Conservation (phyloP, 2,329 filamentous ascomycete genomes). For the Rhinocladiella mackenziei region DNA sequence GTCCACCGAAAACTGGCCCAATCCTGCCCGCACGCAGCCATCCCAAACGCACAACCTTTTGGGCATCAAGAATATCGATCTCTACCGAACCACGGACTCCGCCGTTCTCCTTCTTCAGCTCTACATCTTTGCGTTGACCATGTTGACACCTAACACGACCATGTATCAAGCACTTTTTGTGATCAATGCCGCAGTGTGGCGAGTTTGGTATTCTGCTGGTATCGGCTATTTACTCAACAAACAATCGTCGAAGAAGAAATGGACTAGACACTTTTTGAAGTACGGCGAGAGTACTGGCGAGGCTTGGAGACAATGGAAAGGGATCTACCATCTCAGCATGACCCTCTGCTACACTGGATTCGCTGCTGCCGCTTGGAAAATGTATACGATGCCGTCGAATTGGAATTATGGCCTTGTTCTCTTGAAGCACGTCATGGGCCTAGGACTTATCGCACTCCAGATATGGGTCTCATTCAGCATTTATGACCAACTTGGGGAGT, state of each 20-base stretch:
- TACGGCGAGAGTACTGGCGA: constrained; percentile 86
- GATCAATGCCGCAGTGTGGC: constrained; percentile 73
- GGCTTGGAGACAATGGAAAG: constrained; percentile 98
- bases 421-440: constrained; percentile 80
- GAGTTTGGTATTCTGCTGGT: constrained; percentile 86
- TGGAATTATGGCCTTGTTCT: constrained; percentile 84
- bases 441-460: constrained; percentile 76
- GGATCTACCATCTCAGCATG: constrained; percentile 88
- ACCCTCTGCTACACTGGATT: constrained; percentile 86
- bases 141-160: constrained; percentile 72
- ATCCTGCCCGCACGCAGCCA: constrained; percentile 47
- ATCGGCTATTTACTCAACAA: constrained; percentile 78
- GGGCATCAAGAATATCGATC: constrained; percentile 76
- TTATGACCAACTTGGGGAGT: constrained; percentile 92
- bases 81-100: constrained; percentile 81
- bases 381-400: constrained; percentile 81
- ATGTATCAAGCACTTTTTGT: constrained; percentile 76
- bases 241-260: constrained; percentile 86
- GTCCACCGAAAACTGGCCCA: constrained; percentile 17
- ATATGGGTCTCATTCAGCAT: constrained; percentile 91
- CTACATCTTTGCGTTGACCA: constrained; percentile 69
- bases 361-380: constrained; percentile 89
- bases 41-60: constrained; percentile 76
- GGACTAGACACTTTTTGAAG: constrained; percentile 97
- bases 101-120: constrained; percentile 71